These are phyloP conservation scores for Hsuehochloa calcarea DNA, from an alignment of 176 grass and related monocot species.

Conservation along the genomic window DNA sequence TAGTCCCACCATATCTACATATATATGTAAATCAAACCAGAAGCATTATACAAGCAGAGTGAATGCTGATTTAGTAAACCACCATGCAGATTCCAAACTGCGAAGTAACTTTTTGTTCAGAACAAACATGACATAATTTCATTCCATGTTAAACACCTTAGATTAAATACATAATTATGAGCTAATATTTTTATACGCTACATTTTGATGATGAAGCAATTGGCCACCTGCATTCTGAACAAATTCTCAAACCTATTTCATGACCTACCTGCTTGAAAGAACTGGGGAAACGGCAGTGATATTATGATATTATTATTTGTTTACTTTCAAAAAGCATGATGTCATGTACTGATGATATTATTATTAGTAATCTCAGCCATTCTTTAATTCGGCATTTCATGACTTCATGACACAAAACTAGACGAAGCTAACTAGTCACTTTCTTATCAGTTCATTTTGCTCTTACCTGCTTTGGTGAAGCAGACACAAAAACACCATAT, in stretches of 20 bases:
- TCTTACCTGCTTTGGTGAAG: conserved; percentile 3
- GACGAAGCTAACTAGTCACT: not conserved
- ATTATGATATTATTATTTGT: not conserved
- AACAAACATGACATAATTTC: not conserved
- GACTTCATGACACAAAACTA: not conserved
- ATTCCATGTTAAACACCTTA: not conserved
- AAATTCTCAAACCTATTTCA: not conserved
- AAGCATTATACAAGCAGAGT: not conserved
- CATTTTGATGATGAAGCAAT: not conserved
- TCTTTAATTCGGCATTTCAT: not conserved
- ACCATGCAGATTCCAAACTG: not conserved
- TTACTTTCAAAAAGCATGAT: not conserved
- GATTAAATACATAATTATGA: not conserved
- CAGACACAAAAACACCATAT: not conserved
- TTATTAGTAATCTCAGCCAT: not conserved
- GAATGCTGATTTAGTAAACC: conserved; percentile 5
- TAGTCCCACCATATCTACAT: not conserved
- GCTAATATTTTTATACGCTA: not conserved
- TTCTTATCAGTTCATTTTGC: conserved; percentile 11
- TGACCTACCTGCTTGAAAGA: not conserved
- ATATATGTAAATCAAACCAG: not conserved
- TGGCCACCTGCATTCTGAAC: not conserved
- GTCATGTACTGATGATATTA: not conserved
- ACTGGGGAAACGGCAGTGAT: not conserved
- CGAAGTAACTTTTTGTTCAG: not conserved